Evolutionary conservation across 2,329 filamentous ascomycete species (phyloP).

Genomic region (Sporothrix euskadiensis): DNA sequence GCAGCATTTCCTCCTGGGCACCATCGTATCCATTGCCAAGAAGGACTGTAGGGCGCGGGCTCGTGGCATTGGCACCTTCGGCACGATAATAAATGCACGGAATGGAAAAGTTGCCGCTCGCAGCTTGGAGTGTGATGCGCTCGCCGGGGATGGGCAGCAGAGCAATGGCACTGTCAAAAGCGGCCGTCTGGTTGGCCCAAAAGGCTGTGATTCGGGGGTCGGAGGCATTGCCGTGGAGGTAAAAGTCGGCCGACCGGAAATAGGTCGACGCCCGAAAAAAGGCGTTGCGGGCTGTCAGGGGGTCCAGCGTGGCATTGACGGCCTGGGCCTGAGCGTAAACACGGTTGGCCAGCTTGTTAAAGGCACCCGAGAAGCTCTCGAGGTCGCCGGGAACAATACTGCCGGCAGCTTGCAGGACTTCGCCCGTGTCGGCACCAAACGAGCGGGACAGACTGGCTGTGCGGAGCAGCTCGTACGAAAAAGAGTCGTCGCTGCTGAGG

Average conservation of each 20-base stretch:
- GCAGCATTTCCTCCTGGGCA: slow-evolving; percentile 47
- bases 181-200: slow-evolving; percentile 38
- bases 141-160: slow-evolving; percentile 39
- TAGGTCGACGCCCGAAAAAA: slow-evolving; percentile 42
- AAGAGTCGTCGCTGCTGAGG: slow-evolving; percentile 34
- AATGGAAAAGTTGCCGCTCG: slow-evolving; percentile 39
- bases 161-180: slow-evolving; percentile 39
- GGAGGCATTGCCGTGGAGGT: slow-evolving; percentile 41
- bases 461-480: slow-evolving; percentile 37
- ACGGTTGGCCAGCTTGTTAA: slow-evolving; percentile 34
- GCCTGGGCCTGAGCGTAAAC: slow-evolving; percentile 31
- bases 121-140: slow-evolving; percentile 36
- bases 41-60: slow-evolving; percentile 43
- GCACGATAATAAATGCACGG: slow-evolving; percentile 42
- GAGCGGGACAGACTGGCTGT: slow-evolving; percentile 33
- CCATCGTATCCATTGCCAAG: slow-evolving; percentile 48
- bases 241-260: slow-evolving; percentile 43
- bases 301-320: slow-evolving; percentile 32
- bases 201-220: slow-evolving; percentile 40
- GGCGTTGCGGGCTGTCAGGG: slow-evolving; percentile 37
- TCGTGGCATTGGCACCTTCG: slow-evolving; percentile 27
- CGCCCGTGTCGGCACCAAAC: slow-evolving; percentile 36
- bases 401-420: slow-evolving; percentile 37
- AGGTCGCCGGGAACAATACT: slow-evolving; percentile 36
- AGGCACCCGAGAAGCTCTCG: slow-evolving; percentile 35